A percentile compares a stretch with the other conserved stretches of the same genome.
Conservation (phyloP, 1,139 yeast species). For the Taphrina betulina region DNA sequence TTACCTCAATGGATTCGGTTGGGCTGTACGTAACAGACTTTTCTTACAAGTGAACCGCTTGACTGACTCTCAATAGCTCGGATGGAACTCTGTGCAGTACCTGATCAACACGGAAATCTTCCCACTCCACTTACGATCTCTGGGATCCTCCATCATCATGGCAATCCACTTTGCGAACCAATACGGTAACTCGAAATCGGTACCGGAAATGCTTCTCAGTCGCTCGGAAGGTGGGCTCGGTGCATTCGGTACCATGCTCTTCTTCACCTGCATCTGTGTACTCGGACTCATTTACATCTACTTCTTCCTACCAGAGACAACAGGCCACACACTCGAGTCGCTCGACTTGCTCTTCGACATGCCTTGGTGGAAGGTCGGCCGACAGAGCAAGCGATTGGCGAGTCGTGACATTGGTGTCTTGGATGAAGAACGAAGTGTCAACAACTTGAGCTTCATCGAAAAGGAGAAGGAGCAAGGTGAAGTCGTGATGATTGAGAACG, state of each 20-base stretch:
- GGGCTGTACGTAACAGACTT: slow-evolving; percentile 67
- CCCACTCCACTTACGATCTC: slow-evolving; percentile 56
- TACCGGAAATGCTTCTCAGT: slow-evolving; percentile 24
- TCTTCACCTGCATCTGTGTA: slow-evolving; percentile 24
- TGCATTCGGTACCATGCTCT: slow-evolving; percentile 24
- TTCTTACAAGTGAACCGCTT: slow-evolving; percentile 49
- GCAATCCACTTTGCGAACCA: slow-evolving; percentile 60
- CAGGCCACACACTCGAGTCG: slow-evolving; percentile 25
- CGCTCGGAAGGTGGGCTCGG: slow-evolving; percentile 24
- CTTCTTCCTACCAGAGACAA: slow-evolving; percentile 29
- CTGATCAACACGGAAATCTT: slow-evolving; percentile 51
- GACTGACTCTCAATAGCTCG: too few species aligned
- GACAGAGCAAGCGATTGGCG: background rate
- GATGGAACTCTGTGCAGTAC: slow-evolving; percentile 61
- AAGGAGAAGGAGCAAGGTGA: slow-evolving; percentile 5
- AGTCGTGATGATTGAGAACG: slow-evolving; percentile 8
- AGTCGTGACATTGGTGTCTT: background rate
- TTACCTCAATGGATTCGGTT: slow-evolving; percentile 57
- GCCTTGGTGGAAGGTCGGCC: slow-evolving; percentile 24
- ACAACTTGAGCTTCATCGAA: background rate
- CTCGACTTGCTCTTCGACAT: slow-evolving; percentile 25
- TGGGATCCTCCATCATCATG: slow-evolving; percentile 59
- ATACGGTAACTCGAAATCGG: slow-evolving; percentile 41
- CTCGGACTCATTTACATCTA: slow-evolving; percentile 29
- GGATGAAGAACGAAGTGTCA: background rate